These are phyloP conservation scores for Triticum monococcum DNA, from an alignment of 176 grass and related monocot species.

Conservation along the genomic window DNA sequence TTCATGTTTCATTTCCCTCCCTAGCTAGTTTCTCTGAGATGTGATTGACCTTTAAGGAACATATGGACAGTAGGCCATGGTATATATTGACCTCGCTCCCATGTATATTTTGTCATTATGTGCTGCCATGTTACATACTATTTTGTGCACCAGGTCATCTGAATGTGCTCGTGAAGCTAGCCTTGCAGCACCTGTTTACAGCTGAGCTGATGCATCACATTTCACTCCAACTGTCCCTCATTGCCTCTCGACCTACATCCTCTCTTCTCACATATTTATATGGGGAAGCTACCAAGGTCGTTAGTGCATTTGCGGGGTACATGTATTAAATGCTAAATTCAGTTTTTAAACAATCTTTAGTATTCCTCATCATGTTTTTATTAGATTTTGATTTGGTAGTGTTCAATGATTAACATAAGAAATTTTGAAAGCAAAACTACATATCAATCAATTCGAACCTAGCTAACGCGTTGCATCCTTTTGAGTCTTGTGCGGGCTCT, in stretches of 20 bases:
- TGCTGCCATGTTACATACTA: not conserved
- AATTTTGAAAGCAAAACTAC: too few species aligned
- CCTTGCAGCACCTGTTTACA: not conserved
- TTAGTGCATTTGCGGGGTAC: too few species aligned
- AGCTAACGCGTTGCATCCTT: too few species aligned
- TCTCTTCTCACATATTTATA: too few species aligned
- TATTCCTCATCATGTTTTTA: too few species aligned
- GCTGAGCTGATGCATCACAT: not conserved
- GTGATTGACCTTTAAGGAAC: not conserved
- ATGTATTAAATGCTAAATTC: too few species aligned
- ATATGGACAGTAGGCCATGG: not conserved
- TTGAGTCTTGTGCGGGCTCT: too few species aligned
- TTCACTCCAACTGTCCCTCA: not conserved
- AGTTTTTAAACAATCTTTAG: too few species aligned
- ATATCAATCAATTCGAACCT: too few species aligned
- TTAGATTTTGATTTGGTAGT: too few species aligned
- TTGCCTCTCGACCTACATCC: not conserved
- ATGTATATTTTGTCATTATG: not conserved
- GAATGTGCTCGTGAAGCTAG: not conserved
- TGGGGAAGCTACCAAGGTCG: too few species aligned
- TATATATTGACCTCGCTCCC: not conserved
- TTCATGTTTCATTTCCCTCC: not conserved
- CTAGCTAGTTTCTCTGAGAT: not conserved
- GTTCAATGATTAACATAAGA: too few species aligned
- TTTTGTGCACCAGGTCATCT: not conserved